Conservation (phyloP, 257 asterid species). For the Parsonsia alboflavescens region DNA sequence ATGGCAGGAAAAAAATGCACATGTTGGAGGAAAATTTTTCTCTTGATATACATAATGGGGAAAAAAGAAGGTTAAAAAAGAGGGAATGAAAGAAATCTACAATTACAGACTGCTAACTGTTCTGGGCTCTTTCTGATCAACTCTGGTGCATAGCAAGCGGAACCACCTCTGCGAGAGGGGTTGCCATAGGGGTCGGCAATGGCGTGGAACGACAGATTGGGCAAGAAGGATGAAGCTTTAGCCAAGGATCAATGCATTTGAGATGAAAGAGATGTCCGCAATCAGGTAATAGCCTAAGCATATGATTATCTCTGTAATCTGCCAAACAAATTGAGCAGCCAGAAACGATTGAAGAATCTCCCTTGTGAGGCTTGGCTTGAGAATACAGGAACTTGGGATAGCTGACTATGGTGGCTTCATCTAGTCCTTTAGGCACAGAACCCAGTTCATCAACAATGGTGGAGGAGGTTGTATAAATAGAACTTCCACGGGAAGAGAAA, state of each 20-base stretch:
- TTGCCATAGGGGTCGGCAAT: constrained; percentile 21
- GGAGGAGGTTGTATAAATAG: background rate
- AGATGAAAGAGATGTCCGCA: constrained; percentile 57
- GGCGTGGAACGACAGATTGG: constrained; percentile 58
- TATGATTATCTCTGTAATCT: constrained; percentile 46
- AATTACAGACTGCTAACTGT: background rate
- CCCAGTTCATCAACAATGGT: background rate
- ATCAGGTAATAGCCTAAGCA: constrained; percentile 47
- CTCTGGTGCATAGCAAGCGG: constrained; percentile 6
- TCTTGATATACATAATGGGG: background rate
- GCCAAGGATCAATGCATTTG: constrained; percentile 58
- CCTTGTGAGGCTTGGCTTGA: constrained; percentile 23
- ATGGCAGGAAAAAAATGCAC: background rate
- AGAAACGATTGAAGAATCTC: constrained; percentile 15
- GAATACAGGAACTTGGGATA: constrained; percentile 40
- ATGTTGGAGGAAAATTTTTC: background rate
- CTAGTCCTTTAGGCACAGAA: constrained; percentile 21
- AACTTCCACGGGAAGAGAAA: background rate
- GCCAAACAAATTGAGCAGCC: constrained; percentile 54
- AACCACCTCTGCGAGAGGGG: constrained; percentile 20
- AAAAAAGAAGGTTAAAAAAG: too few species aligned
- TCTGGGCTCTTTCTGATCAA: background rate
- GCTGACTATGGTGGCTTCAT: constrained; percentile 31
- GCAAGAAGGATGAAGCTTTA: constrained; percentile 43
- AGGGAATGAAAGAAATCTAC: background rate